Percentiles rank a stretch among this genome's conserved stretches.
Conservation (phyloP, 345 rosid genomes). For the Raphanus sativus region DNA sequence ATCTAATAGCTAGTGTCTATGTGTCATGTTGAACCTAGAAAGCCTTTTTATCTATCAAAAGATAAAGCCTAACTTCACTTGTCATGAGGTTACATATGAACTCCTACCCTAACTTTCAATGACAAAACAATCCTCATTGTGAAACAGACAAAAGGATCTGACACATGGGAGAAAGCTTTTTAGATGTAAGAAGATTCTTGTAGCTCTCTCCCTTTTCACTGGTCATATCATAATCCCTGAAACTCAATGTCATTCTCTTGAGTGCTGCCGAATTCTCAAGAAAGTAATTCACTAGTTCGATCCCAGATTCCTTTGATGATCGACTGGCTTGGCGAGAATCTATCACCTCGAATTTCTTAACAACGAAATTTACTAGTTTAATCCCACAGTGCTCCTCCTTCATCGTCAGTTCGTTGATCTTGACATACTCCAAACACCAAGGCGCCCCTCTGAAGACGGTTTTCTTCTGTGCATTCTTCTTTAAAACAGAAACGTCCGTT, state of each 20-base stretch:
- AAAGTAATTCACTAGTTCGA: neutral
- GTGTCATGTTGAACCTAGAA: neutral
- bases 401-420: neutral
- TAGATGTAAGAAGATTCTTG: neutral
- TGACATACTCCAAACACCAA: constrained; percentile 15
- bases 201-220: neutral
- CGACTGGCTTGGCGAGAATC: neutral
- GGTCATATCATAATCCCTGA: neutral
- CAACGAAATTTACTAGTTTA: neutral
- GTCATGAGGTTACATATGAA: neutral
- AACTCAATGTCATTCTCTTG: neutral
- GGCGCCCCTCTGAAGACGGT: neutral
- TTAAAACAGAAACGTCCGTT: neutral
- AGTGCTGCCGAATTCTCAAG: neutral
- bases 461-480: neutral
- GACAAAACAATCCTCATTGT: neutral
- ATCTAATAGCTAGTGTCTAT: neutral
- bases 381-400: neutral
- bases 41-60: neutral
- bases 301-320: neutral
- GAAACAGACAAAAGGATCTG: neutral
- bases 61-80: neutral
- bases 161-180: neutral
- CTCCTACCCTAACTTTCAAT: neutral
- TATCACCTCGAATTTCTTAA: neutral